phyloP scores from a whole-genome alignment of 139 green algal genomes.

The Asterochloris erici region DNA sequence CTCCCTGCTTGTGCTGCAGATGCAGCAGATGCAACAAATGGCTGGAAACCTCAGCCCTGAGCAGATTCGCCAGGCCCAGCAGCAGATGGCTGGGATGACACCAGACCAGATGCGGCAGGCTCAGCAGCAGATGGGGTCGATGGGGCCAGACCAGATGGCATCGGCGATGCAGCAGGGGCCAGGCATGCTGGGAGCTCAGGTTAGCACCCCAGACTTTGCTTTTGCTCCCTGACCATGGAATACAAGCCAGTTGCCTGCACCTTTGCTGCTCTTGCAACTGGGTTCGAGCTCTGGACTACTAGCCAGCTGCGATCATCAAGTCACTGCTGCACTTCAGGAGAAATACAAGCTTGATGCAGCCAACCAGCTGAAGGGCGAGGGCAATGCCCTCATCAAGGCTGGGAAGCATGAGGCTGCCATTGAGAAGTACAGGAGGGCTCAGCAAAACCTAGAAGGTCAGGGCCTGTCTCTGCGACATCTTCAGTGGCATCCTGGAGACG shows the following conservation, averaged over 20 bases:
- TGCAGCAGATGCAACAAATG: constrained; percentile 6
- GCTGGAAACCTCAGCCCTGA: constrained; percentile 5
- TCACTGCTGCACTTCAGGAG: constrained; percentile 9
- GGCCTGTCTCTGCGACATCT: background rate
- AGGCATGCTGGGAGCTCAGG: background rate
- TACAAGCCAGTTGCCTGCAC: too few species aligned
- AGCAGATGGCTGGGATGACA: constrained; percentile 8
- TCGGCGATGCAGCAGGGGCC: constrained; percentile 7
- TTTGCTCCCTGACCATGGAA: too few species aligned
- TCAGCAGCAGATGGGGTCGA: background rate
- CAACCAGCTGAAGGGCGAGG: constrained; percentile 1
- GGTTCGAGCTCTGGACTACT: too few species aligned
- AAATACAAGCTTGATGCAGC: constrained; percentile 11
- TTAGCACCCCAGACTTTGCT: background rate
- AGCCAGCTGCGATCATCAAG: background rate
- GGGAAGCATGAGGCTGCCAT: constrained; percentile 12
- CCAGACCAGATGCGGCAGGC: constrained; percentile 10
- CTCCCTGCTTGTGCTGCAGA: constrained; percentile 3
- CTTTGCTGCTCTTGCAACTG: too few species aligned
- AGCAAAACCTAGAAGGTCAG: constrained; percentile 5
- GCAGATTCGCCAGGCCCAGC: background rate
- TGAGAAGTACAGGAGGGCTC: constrained; percentile 8
- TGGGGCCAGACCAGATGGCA: constrained; percentile 7
- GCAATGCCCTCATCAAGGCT: constrained; percentile 4
- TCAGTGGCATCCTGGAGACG: background rate